Evolutionary conservation across 2,329 filamentous ascomycete genomes (phyloP).

Genomic region (Talaromyces sp.): DNA sequence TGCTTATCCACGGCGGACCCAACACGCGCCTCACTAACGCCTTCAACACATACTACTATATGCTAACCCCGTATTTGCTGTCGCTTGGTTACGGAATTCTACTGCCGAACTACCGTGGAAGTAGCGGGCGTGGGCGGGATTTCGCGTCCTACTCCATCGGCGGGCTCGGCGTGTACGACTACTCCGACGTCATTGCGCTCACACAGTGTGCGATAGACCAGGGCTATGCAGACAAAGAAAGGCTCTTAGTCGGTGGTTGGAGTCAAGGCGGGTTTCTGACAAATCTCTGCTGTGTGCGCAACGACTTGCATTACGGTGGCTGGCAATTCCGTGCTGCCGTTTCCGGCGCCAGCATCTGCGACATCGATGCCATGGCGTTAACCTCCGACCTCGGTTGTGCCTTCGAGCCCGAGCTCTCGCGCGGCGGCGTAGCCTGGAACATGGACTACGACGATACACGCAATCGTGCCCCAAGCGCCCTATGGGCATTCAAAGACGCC

Average conservation of each 20-base stretch:
- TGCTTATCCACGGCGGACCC: constrained; percentile 25
- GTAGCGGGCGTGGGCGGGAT: constrained; percentile 23
- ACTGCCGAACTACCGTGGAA: constrained; percentile 25
- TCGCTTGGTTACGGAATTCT: constrained; percentile 23
- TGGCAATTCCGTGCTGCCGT: constrained; percentile 23
- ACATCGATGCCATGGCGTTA: constrained; percentile 22
- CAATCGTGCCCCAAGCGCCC: constrained; percentile 16
- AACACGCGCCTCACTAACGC: constrained; percentile 20
- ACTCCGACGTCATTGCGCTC: constrained; percentile 22
- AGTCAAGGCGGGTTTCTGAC: constrained; percentile 23
- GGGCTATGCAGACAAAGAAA: constrained; percentile 21
- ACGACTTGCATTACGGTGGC: constrained; percentile 2
- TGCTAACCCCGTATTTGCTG: constrained; percentile 21
- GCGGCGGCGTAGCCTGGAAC: constrained; percentile 21
- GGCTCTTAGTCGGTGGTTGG: constrained; percentile 21
- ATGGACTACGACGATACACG: constrained; percentile 18
- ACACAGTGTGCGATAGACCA: constrained; percentile 21
- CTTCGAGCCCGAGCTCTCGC: constrained; percentile 20
- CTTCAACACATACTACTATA: constrained; percentile 23
- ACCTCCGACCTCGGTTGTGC: constrained; percentile 19
- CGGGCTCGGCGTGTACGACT: constrained; percentile 21
- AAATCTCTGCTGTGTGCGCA: constrained; percentile 20
- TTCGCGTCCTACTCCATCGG: constrained; percentile 22
- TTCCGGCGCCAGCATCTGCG: constrained; percentile 20
- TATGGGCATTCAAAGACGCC: constrained; percentile 22